Base-by-base conservation (phyloP, 2,329 filamentous ascomycete genomes). In the Trichophyton simii region DNA sequence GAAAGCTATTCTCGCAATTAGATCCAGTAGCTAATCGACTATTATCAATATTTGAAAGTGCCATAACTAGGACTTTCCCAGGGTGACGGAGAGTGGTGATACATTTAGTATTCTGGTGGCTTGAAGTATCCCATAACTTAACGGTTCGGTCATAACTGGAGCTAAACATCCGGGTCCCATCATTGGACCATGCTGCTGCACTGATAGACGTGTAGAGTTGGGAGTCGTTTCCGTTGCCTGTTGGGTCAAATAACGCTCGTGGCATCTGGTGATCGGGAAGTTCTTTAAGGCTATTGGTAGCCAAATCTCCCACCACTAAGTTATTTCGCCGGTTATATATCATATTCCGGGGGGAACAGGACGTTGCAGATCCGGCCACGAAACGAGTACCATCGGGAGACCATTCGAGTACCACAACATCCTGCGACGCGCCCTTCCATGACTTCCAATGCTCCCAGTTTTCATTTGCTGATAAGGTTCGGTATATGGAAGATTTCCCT, bases 291-390 rank as follows among this genome's bases (percentile, higher is more conserved):
- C 66, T 67, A 25, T 75, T 76, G 0, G 66, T 65, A 0, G 68
- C 64, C 2, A 77, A 64, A 63, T 82, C 72, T 1, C 83, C 83
- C 44, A 82, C 68, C 1, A 85, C 66, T 0, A 85, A 71, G 65
- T 85, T 85, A 62, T 82, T 80, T 0, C 76, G 73, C 48, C 79
- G 73, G 62, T 86, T 86, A 67, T 86, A 85, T 44, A 82, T 78
- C 77, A 83, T 81, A 18, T 78, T 81, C 50, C 77, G 71, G 2
- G 74, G 68, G 65, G 84, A 82, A 2, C 78, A 78, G 3, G 82
- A 77, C 34, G 82, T 79, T 4, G 82, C 79, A 4, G 82, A 80
- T 1, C 82, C 83, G 9, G 79, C 81, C 28, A 79, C 82, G 66
- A 85, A 86, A 2, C 67, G 72, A 1, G 75, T 75, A 1, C 82